Conservation (phyloP, 192 early-diverging fungal species). For the Coemansia sp. region DNA sequence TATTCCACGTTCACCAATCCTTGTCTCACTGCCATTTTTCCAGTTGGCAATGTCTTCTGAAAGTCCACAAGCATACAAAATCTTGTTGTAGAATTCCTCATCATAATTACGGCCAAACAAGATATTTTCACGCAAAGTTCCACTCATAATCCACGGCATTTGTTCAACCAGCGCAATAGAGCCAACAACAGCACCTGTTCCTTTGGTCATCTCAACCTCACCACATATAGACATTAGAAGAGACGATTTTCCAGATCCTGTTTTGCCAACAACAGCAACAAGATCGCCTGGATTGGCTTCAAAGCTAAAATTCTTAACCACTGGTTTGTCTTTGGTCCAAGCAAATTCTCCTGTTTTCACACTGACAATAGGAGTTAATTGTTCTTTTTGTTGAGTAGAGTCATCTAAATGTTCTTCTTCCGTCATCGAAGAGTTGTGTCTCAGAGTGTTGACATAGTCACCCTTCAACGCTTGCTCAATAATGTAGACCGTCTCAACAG, state of each 20-base stretch:
- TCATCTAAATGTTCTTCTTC: background rate
- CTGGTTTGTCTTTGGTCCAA: slow-evolving; percentile 16
- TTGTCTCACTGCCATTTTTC: slow-evolving; percentile 43
- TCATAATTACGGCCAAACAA: slow-evolving; percentile 68
- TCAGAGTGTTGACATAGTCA: slow-evolving; percentile 24
- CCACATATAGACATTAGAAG: slow-evolving; percentile 83
- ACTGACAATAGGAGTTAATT: background rate
- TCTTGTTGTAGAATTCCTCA: slow-evolving; percentile 51
- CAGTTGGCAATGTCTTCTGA: slow-evolving; percentile 60
- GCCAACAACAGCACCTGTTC: slow-evolving; percentile 38
- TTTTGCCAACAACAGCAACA: slow-evolving; percentile 78
- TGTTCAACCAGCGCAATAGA: slow-evolving; percentile 78
- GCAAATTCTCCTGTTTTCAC: slow-evolving; percentile 26
- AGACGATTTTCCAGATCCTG: slow-evolving; percentile 83
- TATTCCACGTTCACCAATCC: slow-evolving; percentile 55
- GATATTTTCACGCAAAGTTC: slow-evolving; percentile 68
- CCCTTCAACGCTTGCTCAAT: slow-evolving; percentile 27
- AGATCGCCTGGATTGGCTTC: slow-evolving; percentile 60
- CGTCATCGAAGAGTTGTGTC: background rate
- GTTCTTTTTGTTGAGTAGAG: background rate
- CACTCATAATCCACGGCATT: slow-evolving; percentile 86
- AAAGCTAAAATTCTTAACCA: slow-evolving; percentile 52
- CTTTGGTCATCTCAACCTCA: slow-evolving; percentile 64
- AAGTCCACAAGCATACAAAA: slow-evolving; percentile 61
- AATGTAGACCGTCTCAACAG: slow-evolving; percentile 3